Conservation (phyloP, 352 stramenopile genomes). For the Thraustochytrium striatum region DNA sequence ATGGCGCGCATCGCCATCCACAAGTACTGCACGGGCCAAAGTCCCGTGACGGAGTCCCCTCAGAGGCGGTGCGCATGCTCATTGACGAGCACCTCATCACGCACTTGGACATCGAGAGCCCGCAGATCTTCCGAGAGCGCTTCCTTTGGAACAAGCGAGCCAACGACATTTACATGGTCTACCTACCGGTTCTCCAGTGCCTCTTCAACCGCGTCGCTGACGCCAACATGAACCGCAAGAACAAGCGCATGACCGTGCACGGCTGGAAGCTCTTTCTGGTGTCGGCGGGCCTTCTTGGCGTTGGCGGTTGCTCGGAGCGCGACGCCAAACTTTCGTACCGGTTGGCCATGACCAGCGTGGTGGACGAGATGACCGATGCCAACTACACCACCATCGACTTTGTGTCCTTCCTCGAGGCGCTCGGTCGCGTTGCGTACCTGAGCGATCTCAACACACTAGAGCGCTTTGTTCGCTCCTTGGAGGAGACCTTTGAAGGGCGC, state of each 20-base stretch:
- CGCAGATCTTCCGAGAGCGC: slow-evolving; percentile 31
- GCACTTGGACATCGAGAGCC: slow-evolving; percentile 27
- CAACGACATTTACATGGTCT: slow-evolving; percentile 11
- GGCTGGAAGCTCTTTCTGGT: not conserved
- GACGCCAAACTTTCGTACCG: slow-evolving; percentile 13
- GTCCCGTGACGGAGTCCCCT: no score
- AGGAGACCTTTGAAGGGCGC: not conserved
- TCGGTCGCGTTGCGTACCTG: slow-evolving; percentile 10
- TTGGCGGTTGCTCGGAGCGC: not conserved
- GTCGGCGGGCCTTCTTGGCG: not conserved
- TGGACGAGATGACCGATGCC: slow-evolving; percentile 32
- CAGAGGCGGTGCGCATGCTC: slow-evolving; percentile 11
- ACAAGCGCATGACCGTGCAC: slow-evolving; percentile 9
- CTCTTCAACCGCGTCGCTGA: slow-evolving; percentile 31
- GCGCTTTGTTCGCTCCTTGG: slow-evolving; percentile 1
- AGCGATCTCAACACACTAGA: not conserved
- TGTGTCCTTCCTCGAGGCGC: slow-evolving; percentile 21
- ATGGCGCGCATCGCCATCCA: slow-evolving; percentile 25
- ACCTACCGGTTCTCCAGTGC: not conserved
- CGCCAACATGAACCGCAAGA: slow-evolving; percentile 22
- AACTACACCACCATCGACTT: slow-evolving; percentile 2
- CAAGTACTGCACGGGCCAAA: not conserved
- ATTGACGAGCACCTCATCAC: slow-evolving; percentile 22
- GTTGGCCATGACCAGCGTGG: slow-evolving; percentile 12
- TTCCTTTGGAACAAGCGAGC: not conserved